phyloP scores from a whole-genome alignment of 2,329 filamentous ascomycete species.

The Ophiosphaerella narmari region DNA sequence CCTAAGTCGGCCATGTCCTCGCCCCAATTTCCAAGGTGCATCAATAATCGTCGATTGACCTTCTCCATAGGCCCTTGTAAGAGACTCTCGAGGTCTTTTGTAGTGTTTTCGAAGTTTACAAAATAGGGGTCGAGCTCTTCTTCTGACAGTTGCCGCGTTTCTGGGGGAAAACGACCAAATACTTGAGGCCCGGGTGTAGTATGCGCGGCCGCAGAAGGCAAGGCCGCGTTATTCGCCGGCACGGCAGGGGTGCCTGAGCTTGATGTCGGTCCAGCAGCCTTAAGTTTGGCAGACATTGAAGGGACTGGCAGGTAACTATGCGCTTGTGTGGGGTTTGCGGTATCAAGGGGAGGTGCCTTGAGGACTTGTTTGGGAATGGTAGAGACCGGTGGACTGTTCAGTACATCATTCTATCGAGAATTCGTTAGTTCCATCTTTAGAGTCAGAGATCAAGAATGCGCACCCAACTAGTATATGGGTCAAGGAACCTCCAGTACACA shows the following conservation, averaged over 20 bases:
- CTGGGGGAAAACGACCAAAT: constrained; percentile 81
- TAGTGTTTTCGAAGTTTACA: constrained; percentile 87
- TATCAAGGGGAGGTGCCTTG: constrained; percentile 92
- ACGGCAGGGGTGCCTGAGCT: constrained; percentile 59
- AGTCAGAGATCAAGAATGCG: constrained; percentile 21
- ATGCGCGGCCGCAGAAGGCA: constrained; percentile 61
- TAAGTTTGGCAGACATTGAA: constrained; percentile 82
- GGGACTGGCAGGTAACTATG: constrained; percentile 89
- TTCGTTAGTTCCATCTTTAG: constrained; percentile 2
- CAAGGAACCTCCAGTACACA: constrained; percentile 96
- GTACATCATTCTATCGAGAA: constrained; percentile 76
- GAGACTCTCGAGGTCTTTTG: constrained; percentile 85
- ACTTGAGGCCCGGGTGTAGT: constrained; percentile 65
- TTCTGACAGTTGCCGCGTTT: constrained; percentile 76
- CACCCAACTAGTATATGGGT: constrained; percentile 99
- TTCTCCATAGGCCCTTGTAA: constrained; percentile 95
- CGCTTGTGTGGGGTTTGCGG: constrained; percentile 86
- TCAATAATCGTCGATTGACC: constrained; percentile 86
- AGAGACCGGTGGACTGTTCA: constrained; percentile 86
- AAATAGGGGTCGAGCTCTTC: constrained; percentile 96
- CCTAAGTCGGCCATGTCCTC: constrained; percentile 91
- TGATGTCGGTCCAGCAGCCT: constrained; percentile 54
- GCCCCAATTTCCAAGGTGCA: constrained; percentile 80
- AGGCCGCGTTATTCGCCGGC: constrained; percentile 56
- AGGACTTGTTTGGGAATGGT: constrained; percentile 93